These are phyloP conservation scores for Coemansia sp. DNA, from an alignment of 192 early-diverging fungal genomes.

Conservation along the genomic window DNA sequence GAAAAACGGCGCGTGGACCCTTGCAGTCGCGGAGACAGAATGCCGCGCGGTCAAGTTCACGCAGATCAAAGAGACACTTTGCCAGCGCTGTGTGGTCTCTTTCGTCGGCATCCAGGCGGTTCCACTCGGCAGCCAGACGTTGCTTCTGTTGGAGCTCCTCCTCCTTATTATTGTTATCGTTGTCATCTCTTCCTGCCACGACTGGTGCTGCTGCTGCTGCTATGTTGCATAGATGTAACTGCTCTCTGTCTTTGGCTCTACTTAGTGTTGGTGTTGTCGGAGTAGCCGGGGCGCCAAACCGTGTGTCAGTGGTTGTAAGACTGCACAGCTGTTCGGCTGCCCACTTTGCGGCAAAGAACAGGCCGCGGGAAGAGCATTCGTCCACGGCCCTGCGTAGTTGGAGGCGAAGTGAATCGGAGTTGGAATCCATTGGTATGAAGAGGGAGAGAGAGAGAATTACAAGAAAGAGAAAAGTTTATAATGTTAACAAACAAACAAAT, in stretches of 20 bases:
- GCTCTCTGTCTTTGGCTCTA: neutral
- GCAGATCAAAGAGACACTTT: conserved; percentile 71
- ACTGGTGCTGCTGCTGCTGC: neutral
- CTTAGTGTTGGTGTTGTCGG: neutral
- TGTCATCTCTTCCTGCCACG: too few relatives aligned
- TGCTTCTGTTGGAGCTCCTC: neutral
- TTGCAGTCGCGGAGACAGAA: conserved; percentile 54
- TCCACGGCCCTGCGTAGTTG: conserved; percentile 62
- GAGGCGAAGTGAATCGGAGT: conserved; percentile 15
- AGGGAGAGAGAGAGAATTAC: neutral
- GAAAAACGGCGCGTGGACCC: conserved; percentile 63
- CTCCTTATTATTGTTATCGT: neutral
- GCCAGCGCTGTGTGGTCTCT: conserved; percentile 59
- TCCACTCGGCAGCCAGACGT: conserved; percentile 8
- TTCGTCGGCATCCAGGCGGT: conserved; percentile 17
- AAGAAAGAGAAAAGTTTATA: neutral
- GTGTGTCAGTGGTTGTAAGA: conserved; percentile 8
- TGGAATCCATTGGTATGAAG: conserved; percentile 23
- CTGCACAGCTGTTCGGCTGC: conserved; percentile 57
- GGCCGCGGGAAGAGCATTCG: conserved; percentile 68
- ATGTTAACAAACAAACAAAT: neutral
- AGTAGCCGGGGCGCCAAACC: neutral
- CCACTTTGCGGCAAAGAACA: conserved; percentile 76
- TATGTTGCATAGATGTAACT: neutral
- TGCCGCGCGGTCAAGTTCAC: conserved; percentile 69